A percentile compares a stretch with the other conserved stretches of the same genome.
Conservation (phyloP, 2,329 filamentous ascomycete species). For the Aureobasidium sp. region DNA sequence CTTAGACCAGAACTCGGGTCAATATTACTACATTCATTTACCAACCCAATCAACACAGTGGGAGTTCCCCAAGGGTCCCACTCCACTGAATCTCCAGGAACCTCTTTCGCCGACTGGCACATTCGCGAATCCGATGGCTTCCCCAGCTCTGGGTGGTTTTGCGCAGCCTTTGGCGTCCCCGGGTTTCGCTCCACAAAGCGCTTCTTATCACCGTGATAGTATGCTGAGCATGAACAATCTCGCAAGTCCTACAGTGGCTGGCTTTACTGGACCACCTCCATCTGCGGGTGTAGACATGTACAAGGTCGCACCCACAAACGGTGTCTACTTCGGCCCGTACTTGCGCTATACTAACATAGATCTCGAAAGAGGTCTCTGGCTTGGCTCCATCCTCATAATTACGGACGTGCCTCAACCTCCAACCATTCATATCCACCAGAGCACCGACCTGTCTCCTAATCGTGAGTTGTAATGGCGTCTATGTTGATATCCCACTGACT, state of each 20-base stretch:
- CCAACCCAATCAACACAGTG: slow-evolving; percentile 94
- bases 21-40: slow-evolving; percentile 98
- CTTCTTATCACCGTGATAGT: slow-evolving; percentile 62
- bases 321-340: slow-evolving; percentile 96
- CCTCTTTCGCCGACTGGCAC: slow-evolving; percentile 73
- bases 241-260: slow-evolving; percentile 67
- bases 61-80: slow-evolving; percentile 97
- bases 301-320: slow-evolving; percentile 86
- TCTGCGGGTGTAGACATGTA: slow-evolving; percentile 88
- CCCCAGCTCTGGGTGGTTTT: slow-evolving; percentile 40
- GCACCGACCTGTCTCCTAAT: slow-evolving; percentile 83
- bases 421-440: slow-evolving; percentile 91
- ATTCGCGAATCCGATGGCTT: slow-evolving; percentile 38
- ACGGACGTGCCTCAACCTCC: slow-evolving; percentile 88
- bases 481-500: slow-evolving; percentile 28
- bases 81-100: slow-evolving; percentile 75
- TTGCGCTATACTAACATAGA: slow-evolving; percentile 97
- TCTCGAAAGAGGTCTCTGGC: slow-evolving; percentile 80
- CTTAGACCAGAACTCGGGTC: slow-evolving; percentile 87
- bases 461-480: slow-evolving; percentile 30
- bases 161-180: slow-evolving; percentile 68
- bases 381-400: slow-evolving; percentile 87
- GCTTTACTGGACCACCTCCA: slow-evolving; percentile 83
- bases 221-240: slow-evolving; percentile 74
- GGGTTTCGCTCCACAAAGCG: slow-evolving; percentile 73